Base-by-base conservation (phyloP, 108 stramenopile genomes). In the Ochromonas danica region DNA sequence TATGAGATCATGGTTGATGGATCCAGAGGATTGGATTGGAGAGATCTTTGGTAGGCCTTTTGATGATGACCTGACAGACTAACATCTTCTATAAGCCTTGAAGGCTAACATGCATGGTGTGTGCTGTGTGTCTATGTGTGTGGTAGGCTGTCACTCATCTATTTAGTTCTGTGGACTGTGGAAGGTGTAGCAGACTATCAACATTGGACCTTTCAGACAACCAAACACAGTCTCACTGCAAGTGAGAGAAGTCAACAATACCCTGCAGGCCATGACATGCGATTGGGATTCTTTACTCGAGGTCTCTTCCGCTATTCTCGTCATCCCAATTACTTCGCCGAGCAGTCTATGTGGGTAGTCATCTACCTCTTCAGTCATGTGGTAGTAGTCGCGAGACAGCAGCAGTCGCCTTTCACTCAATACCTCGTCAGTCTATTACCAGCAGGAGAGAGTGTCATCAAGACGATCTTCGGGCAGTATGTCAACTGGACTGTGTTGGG, bases 281-380 rank as follows among this genome's bases (percentile, higher is more conserved):
- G 67, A 14, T 17, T 14, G 17, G 67, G 67, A 22, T 70, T 70
- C 22, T 70, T 70, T 22, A 38, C 36, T 22, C 10, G 22, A 10
- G 72, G 72, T 33, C 31, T 75, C 17, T 75, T 45, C 22, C 27
- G 10, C 10, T 27, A 41, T 33, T 33, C 40, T 42, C 36, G 72
- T 27, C 72, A 75, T 60, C 72, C 72, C 6, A 75, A 75, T 75
- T 75, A 75, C 31, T 75, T 75, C 25, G 72, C 72, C 6, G 72
- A 75, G 38, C 72, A 75, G 31, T 30, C 31, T 17, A 75, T 75
- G 51, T 75, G 72, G 72, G 72, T 75, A 33, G 17, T 17, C 22
- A 22, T 75, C 3, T 75, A 75, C 38, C 10, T 36, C 17, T 75
- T 75, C 51, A n/a, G n/a, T n/a, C n/a, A n/a, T n/a, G n/a, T n/a